Evolutionary conservation across 1,139 yeast species (phyloP).

Genomic region (Hyphopichia pseudoburtonii): DNA sequence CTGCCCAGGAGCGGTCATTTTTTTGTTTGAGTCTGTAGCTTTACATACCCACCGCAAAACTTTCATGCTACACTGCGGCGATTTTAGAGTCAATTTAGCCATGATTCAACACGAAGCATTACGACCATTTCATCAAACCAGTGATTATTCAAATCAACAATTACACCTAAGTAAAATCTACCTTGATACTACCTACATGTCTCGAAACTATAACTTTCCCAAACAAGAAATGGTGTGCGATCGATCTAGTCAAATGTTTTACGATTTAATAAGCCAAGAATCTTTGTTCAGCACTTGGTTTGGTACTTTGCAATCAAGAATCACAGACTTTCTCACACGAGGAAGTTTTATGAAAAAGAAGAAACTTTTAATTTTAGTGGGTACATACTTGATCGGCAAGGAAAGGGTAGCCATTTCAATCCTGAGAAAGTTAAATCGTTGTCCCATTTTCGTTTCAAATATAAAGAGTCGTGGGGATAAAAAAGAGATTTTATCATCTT

Average conservation of each 20-base stretch:
- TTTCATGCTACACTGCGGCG: conserved; percentile 81
- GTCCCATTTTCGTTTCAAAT: conserved; percentile 54
- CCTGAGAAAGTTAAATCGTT: conserved; percentile 50
- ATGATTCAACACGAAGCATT: conserved; percentile 39
- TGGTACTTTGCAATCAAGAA: conserved; percentile 40
- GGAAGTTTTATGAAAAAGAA: conserved; percentile 25
- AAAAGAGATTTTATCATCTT: conserved; percentile 37
- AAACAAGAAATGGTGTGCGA: conserved; percentile 68
- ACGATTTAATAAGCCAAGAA: conserved; percentile 29
- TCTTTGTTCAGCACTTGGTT: conserved; percentile 36
- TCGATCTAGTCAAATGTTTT: conserved; percentile 55
- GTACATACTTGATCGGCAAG: conserved; percentile 90
- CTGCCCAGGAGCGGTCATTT: conserved; percentile 92
- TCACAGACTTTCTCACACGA: conserved; percentile 38
- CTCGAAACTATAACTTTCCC: conserved; percentile 75
- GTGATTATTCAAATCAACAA: conserved; percentile 8
- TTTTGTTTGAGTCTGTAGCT: conserved; percentile 59
- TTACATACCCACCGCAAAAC: conserved; percentile 20
- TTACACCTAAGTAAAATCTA: conserved; percentile 53
- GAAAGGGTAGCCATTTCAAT: conserved; percentile 76
- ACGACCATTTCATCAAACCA: conserved; percentile 28
- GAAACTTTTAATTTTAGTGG: conserved; percentile 66
- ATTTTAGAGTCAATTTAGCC: conserved; percentile 68
- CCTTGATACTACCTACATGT: conserved; percentile 85
- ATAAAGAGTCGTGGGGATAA: conserved; percentile 50